Conservation (phyloP, 1,139 yeast species). For the Suhomyces taliae region DNA sequence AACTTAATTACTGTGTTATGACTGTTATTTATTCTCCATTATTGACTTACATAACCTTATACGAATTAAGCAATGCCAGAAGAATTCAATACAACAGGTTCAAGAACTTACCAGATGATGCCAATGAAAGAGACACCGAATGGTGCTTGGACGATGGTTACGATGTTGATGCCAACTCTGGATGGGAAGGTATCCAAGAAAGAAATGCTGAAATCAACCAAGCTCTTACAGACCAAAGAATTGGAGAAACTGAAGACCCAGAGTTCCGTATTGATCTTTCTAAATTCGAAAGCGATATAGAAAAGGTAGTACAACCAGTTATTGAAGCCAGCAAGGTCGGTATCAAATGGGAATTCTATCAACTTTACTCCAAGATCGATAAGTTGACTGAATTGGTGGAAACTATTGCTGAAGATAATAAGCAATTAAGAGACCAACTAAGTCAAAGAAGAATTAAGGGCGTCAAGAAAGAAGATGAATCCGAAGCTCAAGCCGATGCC, state of each 20-base stretch:
- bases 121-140: conserved; percentile 73
- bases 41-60: conserved; percentile 57
- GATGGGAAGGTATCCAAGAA: conserved; percentile 43
- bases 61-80: conserved; percentile 65
- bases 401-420: conserved; percentile 44
- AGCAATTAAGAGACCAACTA: conserved; percentile 23
- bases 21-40: conserved; percentile 67
- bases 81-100: conserved; percentile 71
- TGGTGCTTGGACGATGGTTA: conserved; percentile 87
- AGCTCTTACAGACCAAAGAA: conserved; percentile 51
- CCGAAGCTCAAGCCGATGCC: neutral
- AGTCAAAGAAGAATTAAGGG: neutral
- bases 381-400: conserved; percentile 44
- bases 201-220: conserved; percentile 35
- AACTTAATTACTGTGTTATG: conserved; percentile 56
- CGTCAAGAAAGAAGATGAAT: neutral
- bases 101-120: conserved; percentile 70
- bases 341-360: conserved; percentile 65
- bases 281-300: conserved; percentile 51
- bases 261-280: conserved; percentile 54
- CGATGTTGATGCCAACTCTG: conserved; percentile 36
- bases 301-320: conserved; percentile 56
- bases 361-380: conserved; percentile 51
- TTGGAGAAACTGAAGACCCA: conserved; percentile 73
- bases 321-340: conserved; percentile 55